Percentiles rank a stretch among this genome's conserved stretches.
Evolutionary conservation across 2,329 filamentous ascomycete genomes (phyloP).

Genomic region (Westerdykella ornata): DNA sequence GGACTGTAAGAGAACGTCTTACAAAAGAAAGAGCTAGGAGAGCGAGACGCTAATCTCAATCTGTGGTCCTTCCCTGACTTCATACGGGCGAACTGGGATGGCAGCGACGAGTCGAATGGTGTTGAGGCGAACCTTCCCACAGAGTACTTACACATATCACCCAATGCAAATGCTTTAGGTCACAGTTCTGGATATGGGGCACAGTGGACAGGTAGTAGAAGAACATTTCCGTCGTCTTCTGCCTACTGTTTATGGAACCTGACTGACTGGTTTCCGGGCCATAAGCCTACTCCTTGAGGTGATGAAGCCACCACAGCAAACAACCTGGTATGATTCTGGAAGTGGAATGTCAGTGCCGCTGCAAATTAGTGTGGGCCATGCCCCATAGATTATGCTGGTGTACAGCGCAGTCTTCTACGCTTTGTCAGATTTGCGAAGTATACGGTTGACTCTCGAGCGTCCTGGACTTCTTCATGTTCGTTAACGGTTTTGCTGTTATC

Average conservation of each 20-base stretch:
- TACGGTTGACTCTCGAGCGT: not conserved
- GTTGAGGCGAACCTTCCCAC: too few relatives aligned
- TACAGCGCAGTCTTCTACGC: not conserved
- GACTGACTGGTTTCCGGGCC: not conserved
- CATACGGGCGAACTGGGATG: not conserved
- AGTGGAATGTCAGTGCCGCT: too few relatives aligned
- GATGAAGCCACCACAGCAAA: not conserved
- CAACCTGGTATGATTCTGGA: too few relatives aligned
- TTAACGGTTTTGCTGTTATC: not conserved
- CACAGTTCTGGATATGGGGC: too few relatives aligned
- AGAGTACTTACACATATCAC: too few relatives aligned
- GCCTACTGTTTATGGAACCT: not conserved
- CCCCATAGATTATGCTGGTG: not conserved
- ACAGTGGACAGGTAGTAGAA: too few relatives aligned
- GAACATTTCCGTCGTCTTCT: not conserved
- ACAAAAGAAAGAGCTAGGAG: not conserved
- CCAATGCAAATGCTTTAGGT: too few relatives aligned
- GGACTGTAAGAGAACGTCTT: not conserved
- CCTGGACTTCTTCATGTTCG: not conserved
- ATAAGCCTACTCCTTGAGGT: not conserved
- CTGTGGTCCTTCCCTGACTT: not conserved
- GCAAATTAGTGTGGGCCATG: too few relatives aligned
- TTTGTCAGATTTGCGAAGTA: not conserved
- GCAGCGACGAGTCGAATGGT: too few relatives aligned
- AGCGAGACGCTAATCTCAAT: not conserved